Base-by-base conservation (phyloP, 1,284 basidiomycete species). In the Taiwanofungus camphoratus region DNA sequence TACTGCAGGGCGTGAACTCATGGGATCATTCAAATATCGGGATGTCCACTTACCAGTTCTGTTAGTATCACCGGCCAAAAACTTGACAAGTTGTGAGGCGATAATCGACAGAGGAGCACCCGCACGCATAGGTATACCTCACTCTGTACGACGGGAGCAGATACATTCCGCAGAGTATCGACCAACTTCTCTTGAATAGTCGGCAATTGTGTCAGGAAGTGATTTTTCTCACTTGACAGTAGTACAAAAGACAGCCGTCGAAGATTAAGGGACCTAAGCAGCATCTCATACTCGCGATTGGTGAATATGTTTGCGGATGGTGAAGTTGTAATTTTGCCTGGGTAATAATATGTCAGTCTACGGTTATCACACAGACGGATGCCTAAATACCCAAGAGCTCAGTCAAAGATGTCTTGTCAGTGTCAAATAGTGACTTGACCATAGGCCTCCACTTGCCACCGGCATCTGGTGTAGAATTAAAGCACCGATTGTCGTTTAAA, bases 1-100 rank as follows among this genome's bases (percentile, higher is more conserved):
- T 85, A 82, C 87, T 88, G 41, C 11, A 39, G 18, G 37, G 35
- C 24, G 11, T 15, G 42, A 63, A 34, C 60, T 45, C 29, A 34
- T 24, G n/a, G 39, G 21, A 5, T 23, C 18, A 15, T 12, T 30
- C 13, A 11, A 19, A 6, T 20, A 15, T 3, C 13, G 4, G 26
- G 26, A 32, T 36, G 13, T 21, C 20, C 24, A 65, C 82, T 52
- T 55, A 90, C 91, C 55, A 98, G 67, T 66, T 99, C 95, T 2
- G 93, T 90, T 51, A 98, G 65, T 41, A 99, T 77, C 23, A 97
- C 89, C 1, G 96, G 95, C 96, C 96, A 99, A 64, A 99, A 92
- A 53, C 91, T 92, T 12, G 89, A 83, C 55, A 99, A 62, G 60
- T 97, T 96, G 56, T 95, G 88, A 4, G 89, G 79, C 7, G 87